Percentiles rank a stretch among this genome's conserved stretches.
These are phyloP conservation scores for Arthrocladium fulminans DNA, from an alignment of 2,329 filamentous ascomycete genomes.

Conservation along the genomic window DNA sequence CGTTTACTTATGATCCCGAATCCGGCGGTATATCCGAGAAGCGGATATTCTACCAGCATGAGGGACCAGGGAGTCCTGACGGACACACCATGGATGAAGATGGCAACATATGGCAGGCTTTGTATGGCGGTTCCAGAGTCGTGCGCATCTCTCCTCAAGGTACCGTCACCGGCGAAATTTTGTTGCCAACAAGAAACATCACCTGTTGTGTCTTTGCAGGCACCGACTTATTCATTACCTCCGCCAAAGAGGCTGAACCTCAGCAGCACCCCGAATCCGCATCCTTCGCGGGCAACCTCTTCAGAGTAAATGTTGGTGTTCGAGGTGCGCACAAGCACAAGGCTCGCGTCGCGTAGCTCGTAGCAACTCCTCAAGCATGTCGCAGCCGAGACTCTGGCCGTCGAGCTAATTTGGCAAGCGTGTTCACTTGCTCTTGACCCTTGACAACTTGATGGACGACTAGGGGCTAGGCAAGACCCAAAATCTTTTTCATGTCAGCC, in stretches of 20 bases:
- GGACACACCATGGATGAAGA: conserved; percentile 76
- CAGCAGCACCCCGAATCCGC: conserved; percentile 54
- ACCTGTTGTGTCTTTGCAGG: conserved; percentile 77
- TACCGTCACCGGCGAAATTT: conserved; percentile 63
- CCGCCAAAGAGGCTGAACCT: conserved; percentile 59
- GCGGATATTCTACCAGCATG: conserved; percentile 64
- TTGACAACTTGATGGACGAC: too few species aligned
- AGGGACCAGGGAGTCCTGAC: conserved; percentile 60
- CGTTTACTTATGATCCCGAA: conserved; percentile 62
- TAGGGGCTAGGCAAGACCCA: too few species aligned
- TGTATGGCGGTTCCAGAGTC: conserved; percentile 71
- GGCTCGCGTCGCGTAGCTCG: conserved; percentile 44
- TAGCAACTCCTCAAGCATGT: background rate
- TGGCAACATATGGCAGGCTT: conserved; percentile 79
- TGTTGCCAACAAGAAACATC: conserved; percentile 66
- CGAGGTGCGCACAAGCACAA: conserved; percentile 52
- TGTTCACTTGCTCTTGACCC: too few species aligned
- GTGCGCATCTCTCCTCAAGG: conserved; percentile 64
- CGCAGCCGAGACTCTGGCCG: background rate
- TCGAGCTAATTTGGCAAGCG: too few species aligned
- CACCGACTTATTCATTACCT: conserved; percentile 67
- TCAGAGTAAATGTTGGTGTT: conserved; percentile 39
- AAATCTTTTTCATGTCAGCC: too few species aligned
- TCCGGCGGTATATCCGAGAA: conserved; percentile 59
- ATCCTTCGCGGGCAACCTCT: conserved; percentile 55